These are phyloP conservation scores for Solanum ahanhuiri DNA, from an alignment of 257 asterid genomes.

Conservation along the genomic window DNA sequence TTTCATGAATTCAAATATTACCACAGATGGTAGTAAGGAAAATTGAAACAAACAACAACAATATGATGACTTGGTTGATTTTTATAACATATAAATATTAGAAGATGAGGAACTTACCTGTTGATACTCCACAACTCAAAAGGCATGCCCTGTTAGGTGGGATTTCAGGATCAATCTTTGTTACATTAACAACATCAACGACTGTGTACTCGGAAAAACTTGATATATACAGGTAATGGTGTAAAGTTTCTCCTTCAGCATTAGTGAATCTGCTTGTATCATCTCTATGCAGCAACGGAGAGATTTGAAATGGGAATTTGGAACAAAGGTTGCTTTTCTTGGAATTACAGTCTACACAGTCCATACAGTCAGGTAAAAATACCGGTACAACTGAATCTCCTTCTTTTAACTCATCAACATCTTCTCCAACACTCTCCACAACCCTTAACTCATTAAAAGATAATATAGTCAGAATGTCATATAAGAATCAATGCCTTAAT, in stretches of 20 bases:
- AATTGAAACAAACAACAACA: background rate
- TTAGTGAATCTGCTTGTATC: slow-evolving; percentile 73
- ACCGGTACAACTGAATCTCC: slow-evolving; percentile 77
- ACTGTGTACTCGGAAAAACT: slow-evolving; percentile 80
- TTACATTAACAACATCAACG: slow-evolving; percentile 36
- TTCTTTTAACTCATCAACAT: slow-evolving; percentile 34
- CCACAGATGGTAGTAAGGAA: background rate
- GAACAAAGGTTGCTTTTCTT: slow-evolving; percentile 75
- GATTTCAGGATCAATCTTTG: slow-evolving; percentile 43
- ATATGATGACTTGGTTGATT: background rate
- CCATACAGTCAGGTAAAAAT: slow-evolving; percentile 62
- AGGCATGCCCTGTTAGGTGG: slow-evolving; percentile 86
- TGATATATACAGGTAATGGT: slow-evolving; percentile 61
- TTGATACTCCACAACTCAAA: slow-evolving; percentile 81
- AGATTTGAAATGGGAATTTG: slow-evolving; percentile 38
- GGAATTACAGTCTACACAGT: slow-evolving; percentile 69
- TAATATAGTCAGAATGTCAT: background rate
- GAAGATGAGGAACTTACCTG: slow-evolving; percentile 40
- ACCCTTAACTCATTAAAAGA: slow-evolving; percentile 24
- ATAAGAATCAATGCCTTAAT: background rate
- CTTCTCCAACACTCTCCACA: slow-evolving; percentile 80
- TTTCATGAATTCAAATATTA: too few relatives aligned
- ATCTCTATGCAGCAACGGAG: slow-evolving; percentile 53
- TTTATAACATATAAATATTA: background rate
- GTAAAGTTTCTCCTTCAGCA: slow-evolving; percentile 52